Evolutionary conservation across 2,329 filamentous ascomycete species (phyloP), one percentile per base, ranked within the genome.

Genomic region (Aspergillus pseudoterreus): DNA sequence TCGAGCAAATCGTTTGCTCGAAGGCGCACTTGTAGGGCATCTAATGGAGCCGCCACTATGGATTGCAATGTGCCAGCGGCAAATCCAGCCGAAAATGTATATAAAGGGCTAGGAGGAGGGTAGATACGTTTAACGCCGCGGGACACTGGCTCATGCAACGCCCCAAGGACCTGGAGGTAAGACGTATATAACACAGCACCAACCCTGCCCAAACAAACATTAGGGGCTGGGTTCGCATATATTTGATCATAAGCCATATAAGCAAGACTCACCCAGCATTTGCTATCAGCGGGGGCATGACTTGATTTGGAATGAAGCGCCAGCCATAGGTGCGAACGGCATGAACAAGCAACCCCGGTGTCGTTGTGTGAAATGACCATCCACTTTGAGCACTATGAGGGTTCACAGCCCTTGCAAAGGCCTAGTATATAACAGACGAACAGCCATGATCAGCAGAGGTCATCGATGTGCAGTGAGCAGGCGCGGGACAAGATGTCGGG

Each of bases 111-210:
- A 10, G 82, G 78, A 17, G 83, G 82, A 4, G 83, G 83, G 60
- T 82, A 85, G 12, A 82, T 72, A 44, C 82, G 77, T 59, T 83
- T 85, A 14, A 75, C 74, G 6, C 80, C 75, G 54, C 79, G 72
- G 0, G 80, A 78, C 1, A 81, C 78, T 1, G 82, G 82, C 47
- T 80, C 78, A 63, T 86, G 80, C 2, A 85, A 68, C 15, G 63
- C 58, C n/a, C 78, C 78, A 10, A 86, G 73, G 19, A 76, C 75
- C 62, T 84, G 81, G 15, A 86, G 77, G 59, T 86, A 86, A 14
- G 77, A 78, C 1, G 83, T 84, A 59, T 86, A 86, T 11, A 86
- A 71, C 6, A 85, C 76, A 36, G 82, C 82, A 14, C 83, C 82
- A 49, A 86, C 78, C 38, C 78, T 80, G 47, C 12, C 38, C 21